Evolutionary conservation across 2,329 filamentous ascomycete species (phyloP), one percentile per base, ranked within the genome.

Genomic region (Pseudocercospora pini-densiflorae): DNA sequence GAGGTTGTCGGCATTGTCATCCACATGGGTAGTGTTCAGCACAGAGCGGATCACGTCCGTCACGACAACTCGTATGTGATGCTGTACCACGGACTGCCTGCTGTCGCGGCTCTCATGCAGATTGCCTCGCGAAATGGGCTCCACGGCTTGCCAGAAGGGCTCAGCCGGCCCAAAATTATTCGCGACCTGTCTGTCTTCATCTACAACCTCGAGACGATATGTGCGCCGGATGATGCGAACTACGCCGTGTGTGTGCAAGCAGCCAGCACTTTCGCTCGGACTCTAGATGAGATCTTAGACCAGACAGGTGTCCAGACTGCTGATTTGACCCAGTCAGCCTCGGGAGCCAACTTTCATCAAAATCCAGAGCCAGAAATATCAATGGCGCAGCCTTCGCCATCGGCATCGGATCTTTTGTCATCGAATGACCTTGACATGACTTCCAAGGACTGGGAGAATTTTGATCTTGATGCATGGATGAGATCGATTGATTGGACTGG

Each of bases 111-210:
- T 10, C 65, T 73, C 6, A 61, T 66, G 2, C 59, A 60, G 19
- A 67, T 67, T 6, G 49, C 71, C 4, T 65, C 57, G 10, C 63
- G 59, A 19, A 57, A 57, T 16, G 33, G 23, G 29, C 10, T 21
- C 19, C 33, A 55, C 27, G 24, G 61, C 24, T 58, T 70, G 12
- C 66, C 66, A 9, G 19, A 36, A 6, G 63, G 62, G 14, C 24
- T 72, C 40, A 68, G 64, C 23, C 64, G 68, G 0, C 61, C 66
- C 0, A 66, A 63, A n/a, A 62, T 72, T 4, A 61, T 72, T 19
- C 70, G 70, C 40, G 59, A 68, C 9, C 59, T 72, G 5, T 68
- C 70, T 2, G 71, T 73, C 6, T 68, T 70, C 31, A 64, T 71
- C 2, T 61, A 68, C 7, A 55, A 68, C 8, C 65, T 72, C n/a